Conservation (phyloP, 2,329 filamentous ascomycete species). For the Neonectria coccinea region DNA sequence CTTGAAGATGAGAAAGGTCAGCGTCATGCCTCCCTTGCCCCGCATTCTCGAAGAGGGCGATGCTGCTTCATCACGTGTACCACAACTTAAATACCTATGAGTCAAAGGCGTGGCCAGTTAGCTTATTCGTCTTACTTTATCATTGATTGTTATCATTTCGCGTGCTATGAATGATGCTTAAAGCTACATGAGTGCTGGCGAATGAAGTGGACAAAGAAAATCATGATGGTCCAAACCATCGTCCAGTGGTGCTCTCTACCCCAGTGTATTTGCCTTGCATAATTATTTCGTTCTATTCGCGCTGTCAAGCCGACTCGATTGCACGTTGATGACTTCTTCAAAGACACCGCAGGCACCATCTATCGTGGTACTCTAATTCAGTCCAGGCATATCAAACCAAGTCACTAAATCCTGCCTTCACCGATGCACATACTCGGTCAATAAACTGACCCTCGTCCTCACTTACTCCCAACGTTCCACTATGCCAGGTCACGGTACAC, state of each 20-base stretch:
- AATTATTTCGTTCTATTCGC: too few relatives aligned
- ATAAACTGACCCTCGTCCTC: slow-evolving; percentile 36
- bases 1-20: neutral
- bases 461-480: slow-evolving; percentile 37
- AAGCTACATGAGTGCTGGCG: too few relatives aligned
- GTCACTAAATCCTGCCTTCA: slow-evolving; percentile 31
- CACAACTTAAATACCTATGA: neutral
- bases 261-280: too few relatives aligned
- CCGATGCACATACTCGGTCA: slow-evolving; percentile 31
- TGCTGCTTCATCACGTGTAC: neutral
- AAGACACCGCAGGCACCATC: too few relatives aligned
- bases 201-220: too few relatives aligned
- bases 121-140: neutral
- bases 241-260: too few relatives aligned
- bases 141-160: neutral
- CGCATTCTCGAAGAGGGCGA: neutral
- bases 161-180: neutral
- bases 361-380: too few relatives aligned
- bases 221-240: too few relatives aligned
- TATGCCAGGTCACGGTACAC: slow-evolving; percentile 43
- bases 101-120: neutral
- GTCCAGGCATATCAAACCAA: neutral
- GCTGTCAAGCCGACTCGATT: too few relatives aligned
- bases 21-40: neutral
- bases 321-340: too few relatives aligned